phyloP scores from a whole-genome alignment of 305 asterid genomes.

The Fraxinus sp. region DNA sequence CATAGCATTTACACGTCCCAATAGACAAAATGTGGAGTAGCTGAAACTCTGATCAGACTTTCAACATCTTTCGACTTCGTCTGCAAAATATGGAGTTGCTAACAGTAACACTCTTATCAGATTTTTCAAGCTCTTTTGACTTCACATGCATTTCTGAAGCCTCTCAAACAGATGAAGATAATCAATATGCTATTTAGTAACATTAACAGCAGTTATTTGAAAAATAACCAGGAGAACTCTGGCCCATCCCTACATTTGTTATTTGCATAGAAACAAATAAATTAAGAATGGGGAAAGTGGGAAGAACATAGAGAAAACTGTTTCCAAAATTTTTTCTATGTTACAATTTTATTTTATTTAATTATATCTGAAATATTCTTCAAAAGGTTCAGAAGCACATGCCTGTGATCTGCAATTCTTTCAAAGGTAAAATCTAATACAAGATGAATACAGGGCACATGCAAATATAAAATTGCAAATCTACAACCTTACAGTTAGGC shows the following conservation, averaged over 20 bases:
- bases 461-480: not conserved
- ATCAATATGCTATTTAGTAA: not conserved
- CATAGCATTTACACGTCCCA: not conserved
- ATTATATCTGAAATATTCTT: conserved; percentile 6
- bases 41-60: not conserved
- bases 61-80: not conserved
- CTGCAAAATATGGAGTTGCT: not conserved
- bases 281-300: not conserved
- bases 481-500: not conserved
- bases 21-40: not conserved
- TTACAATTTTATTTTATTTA: not conserved
- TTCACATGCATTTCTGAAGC: not conserved
- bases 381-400: not conserved
- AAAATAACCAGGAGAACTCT: not conserved
- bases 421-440: not conserved
- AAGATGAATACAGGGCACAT: conserved; percentile 1
- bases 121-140: conserved; percentile 5
- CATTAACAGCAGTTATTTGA: no score
- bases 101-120: conserved; percentile 3
- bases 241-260: not conserved
- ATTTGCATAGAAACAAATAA: not conserved
- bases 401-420: not conserved
- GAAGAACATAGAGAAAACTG: not conserved
- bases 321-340: not conserved
- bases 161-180: conserved; percentile 6